Base-by-base conservation (phyloP, 208 protist species). In the Leptomonas pyrrhocoris region DNA sequence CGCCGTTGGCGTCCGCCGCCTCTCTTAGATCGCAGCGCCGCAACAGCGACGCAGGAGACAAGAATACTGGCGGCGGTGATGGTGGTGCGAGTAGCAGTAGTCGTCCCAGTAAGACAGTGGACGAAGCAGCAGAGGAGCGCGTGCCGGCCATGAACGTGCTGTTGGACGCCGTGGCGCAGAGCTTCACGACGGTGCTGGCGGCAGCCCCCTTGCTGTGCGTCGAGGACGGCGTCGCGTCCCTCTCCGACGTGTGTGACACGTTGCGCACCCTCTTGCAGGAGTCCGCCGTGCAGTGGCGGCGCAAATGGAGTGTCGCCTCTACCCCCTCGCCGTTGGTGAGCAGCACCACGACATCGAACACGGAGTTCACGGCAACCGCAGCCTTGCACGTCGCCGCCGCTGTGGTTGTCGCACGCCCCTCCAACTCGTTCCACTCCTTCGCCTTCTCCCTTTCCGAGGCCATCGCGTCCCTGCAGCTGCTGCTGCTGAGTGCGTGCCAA, bases 401-500 rank as follows among this genome's bases (percentile, higher is more conserved):
- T 19, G 3, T 2, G 21, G 28, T 34, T 18, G 21, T 38, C 0
- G 34, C 34, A 5, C 43, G 36, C n/a, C 18, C 25, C 3, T 73
- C 64, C 34, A 51, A 45, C 11, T 55, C 59, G 34, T 73, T 74
- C 38, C 11, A 21, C 12, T 8, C 45, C 9, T 71, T 71, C 28
- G 59, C 73, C 34, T 28, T 60, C 12, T 72, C 76, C 11, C 79
- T 94, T 27, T 74, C 83, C 9, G 81, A 87, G 30, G 81, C 85
- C 21, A 80, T 89, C 50, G 82, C 83, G 23, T 80, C 80, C n/a
- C 67, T 94, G 59, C 88, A 94, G 53, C 71, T 94, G 28, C 71
- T 91, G 45, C 74, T 91, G 13, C 83, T 94, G n/a, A 83, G 88
- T 61, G 75, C 85, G 16, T 89, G 85, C 50, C 74, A 88, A 53